These are phyloP conservation scores for Cutaneotrichosporon sp. DNA, from an alignment of 1,284 basidiomycete genomes.

Conservation along the genomic window DNA sequence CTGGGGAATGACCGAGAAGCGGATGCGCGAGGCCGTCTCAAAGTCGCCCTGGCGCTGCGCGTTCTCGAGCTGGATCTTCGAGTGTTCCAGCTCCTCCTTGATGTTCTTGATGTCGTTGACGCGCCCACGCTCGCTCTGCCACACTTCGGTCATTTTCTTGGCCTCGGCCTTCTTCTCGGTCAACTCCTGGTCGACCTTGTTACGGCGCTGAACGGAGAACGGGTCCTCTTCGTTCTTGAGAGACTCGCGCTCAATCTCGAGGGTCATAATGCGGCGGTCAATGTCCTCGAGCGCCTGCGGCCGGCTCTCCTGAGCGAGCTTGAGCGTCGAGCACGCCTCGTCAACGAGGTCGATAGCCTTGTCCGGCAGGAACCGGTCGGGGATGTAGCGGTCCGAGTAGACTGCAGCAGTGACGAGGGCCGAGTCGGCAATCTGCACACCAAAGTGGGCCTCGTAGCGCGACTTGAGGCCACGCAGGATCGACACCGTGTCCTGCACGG, in stretches of 20 bases:
- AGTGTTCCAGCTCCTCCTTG: conserved; percentile 71
- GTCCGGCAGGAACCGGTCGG: conserved; percentile 80
- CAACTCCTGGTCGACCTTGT: conserved; percentile 58
- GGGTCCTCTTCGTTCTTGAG: conserved; percentile 82
- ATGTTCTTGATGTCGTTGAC: conserved; percentile 70
- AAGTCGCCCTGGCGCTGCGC: conserved; percentile 79
- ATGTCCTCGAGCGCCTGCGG: conserved; percentile 79
- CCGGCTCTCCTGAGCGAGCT: conserved; percentile 84
- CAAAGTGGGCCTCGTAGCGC: conserved; percentile 81
- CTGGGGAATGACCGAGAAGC: conserved; percentile 78
- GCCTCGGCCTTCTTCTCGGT: conserved; percentile 64
- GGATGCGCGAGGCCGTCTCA: conserved; percentile 71
- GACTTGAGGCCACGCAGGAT: conserved; percentile 82
- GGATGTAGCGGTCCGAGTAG: conserved; percentile 74
- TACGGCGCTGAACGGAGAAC: conserved; percentile 66
- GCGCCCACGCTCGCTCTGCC: conserved; percentile 71
- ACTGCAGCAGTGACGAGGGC: conserved; percentile 81
- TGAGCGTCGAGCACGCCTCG: conserved; percentile 79
- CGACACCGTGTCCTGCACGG: conserved; percentile 76
- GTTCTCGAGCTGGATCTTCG: conserved; percentile 78
- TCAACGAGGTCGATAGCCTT: conserved; percentile 81
- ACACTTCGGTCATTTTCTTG: conserved; percentile 59
- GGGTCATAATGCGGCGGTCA: conserved; percentile 74
- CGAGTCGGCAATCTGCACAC: conserved; percentile 80
- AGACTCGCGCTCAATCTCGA: conserved; percentile 85